Evolutionary conservation across 306 rosid species (phyloP).

Genomic region (Senna siamea): DNA sequence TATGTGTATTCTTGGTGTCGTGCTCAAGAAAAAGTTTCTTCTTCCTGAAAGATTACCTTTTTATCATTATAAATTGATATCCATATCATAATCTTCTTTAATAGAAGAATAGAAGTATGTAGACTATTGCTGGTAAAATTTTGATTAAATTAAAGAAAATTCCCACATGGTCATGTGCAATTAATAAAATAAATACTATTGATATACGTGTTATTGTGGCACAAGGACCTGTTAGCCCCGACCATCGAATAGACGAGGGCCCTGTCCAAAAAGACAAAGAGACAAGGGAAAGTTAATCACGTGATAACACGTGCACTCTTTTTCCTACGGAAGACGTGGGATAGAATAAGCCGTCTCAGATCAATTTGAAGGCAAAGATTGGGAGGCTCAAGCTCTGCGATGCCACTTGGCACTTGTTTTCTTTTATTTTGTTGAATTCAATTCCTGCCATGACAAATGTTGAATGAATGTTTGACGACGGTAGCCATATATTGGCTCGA

Average conservation of each 20-base stretch:
- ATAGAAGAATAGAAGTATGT: neutral
- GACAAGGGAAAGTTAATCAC: conserved; percentile 4
- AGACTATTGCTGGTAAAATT: no score
- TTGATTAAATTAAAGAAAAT: neutral
- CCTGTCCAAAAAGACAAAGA: no score
- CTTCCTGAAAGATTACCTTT: neutral
- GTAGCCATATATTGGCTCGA: neutral
- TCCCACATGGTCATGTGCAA: neutral
- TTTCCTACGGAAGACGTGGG: neutral
- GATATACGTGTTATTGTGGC: no score
- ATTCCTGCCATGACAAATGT: neutral
- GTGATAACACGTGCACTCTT: neutral
- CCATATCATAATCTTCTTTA: neutral
- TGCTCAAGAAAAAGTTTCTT: neutral
- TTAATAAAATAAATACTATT: neutral
- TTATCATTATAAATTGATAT: neutral
- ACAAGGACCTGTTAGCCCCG: neutral
- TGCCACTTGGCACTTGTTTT: neutral
- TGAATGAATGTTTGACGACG: neutral
- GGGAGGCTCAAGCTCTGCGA: neutral
- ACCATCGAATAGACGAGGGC: neutral
- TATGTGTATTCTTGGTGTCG: neutral
- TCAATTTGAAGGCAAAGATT: neutral
- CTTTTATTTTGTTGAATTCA: neutral
- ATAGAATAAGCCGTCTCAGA: neutral